Conservation (phyloP, 805 yeast genomes). For the Millerozyma acaciae region DNA sequence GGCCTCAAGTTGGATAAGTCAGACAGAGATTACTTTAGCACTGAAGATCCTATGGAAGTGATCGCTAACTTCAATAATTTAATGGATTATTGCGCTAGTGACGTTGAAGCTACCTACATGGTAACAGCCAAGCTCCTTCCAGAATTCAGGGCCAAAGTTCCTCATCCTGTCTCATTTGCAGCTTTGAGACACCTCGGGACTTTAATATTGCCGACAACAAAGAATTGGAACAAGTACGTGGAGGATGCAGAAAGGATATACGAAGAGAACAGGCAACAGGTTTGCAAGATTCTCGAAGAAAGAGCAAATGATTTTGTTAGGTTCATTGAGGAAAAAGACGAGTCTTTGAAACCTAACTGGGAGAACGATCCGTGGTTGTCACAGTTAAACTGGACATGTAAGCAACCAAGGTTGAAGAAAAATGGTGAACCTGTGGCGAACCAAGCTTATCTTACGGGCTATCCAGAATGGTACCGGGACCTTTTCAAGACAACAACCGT, state of each 20-base stretch:
- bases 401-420: constrained; percentile 58
- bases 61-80: constrained; percentile 54
- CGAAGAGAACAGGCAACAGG: constrained; percentile 51
- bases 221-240: constrained; percentile 71
- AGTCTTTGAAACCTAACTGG: constrained; percentile 24
- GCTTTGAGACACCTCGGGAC: constrained; percentile 74
- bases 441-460: constrained; percentile 79
- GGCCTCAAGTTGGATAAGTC: constrained; percentile 62
- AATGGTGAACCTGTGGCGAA: constrained; percentile 64
- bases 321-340: constrained; percentile 29
- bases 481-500: constrained; percentile 32
- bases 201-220: constrained; percentile 73
- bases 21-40: constrained; percentile 60
- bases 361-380: constrained; percentile 80
- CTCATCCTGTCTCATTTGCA: constrained; percentile 93
- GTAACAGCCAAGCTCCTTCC: constrained; percentile 72
- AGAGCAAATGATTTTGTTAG: constrained; percentile 59
- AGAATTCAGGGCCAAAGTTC: constrained; percentile 59
- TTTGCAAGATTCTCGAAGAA: constrained; percentile 53
- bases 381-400: constrained; percentile 84
- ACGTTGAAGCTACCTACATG: constrained; percentile 70
- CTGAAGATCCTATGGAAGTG: constrained; percentile 51
- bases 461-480: constrained; percentile 89
- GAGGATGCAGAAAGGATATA: constrained; percentile 63
- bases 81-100: constrained; percentile 80